A percentile compares a stretch with the other conserved stretches of the same genome.
Conservation (phyloP, 1,139 yeast species). For the Kluyveromyces sp. region DNA sequence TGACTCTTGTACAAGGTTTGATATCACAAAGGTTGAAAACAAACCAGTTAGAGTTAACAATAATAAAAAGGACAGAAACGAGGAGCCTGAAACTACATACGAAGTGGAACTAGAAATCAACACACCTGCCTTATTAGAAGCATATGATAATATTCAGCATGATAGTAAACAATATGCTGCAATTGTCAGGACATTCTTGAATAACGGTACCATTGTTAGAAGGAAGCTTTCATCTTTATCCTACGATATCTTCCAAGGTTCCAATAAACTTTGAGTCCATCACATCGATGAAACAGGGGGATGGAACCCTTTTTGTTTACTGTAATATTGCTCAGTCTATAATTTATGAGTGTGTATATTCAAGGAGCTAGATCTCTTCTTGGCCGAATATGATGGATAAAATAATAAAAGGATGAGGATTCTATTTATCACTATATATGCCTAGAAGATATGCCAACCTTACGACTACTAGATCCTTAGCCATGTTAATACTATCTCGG, state of each 20-base stretch:
- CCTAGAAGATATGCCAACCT: conserved; percentile 84
- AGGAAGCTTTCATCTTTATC: conserved; percentile 33
- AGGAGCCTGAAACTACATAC: conserved; percentile 33
- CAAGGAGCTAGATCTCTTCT: too few species aligned
- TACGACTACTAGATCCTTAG: conserved; percentile 87
- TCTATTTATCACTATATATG: conserved; percentile 47
- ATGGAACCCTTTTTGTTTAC: background rate
- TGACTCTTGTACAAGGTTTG: conserved; percentile 64
- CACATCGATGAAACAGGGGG: background rate
- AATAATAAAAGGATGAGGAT: too few species aligned
- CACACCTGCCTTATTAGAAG: conserved; percentile 50
- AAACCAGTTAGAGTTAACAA: conserved; percentile 13
- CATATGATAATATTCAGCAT: conserved; percentile 45
- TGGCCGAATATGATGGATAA: too few species aligned
- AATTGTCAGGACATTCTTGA: conserved; percentile 60
- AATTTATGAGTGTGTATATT: too few species aligned
- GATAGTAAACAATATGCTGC: conserved; percentile 64
- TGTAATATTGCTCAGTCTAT: too few species aligned
- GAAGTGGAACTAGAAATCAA: conserved; percentile 76
- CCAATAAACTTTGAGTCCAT: conserved; percentile 19
- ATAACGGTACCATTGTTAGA: conserved; percentile 55
- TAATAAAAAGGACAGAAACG: conserved; percentile 38
- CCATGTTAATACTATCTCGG: conserved; percentile 86
- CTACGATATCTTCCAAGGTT: conserved; percentile 30
- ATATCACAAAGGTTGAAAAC: conserved; percentile 56